Conservation (phyloP, 106 monocot species). For the Acorus gramineus region DNA sequence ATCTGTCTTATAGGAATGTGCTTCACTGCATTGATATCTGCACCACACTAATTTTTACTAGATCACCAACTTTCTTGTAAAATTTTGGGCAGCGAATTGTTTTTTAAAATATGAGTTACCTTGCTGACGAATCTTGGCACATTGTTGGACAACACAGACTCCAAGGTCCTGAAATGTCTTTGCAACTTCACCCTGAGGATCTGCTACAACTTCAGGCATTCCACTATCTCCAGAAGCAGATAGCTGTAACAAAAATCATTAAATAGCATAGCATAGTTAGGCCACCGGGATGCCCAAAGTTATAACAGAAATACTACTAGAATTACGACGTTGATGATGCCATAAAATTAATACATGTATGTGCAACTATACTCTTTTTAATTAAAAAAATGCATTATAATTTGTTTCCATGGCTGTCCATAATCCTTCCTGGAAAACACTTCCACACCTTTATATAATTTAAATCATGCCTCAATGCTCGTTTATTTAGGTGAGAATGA, state of each 20-base stretch:
- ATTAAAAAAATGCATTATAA: too few species aligned
- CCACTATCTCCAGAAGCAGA: constrained; percentile 93
- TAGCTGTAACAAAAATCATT: constrained; percentile 36
- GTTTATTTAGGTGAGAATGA: too few species aligned
- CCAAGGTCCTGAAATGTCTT: constrained; percentile 89
- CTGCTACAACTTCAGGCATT: constrained; percentile 72
- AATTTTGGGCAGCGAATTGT: too few species aligned
- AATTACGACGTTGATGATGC: not conserved
- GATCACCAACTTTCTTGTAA: too few species aligned
- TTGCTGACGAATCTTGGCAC: constrained; percentile 94
- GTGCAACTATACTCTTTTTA: not conserved
- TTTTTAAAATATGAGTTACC: constrained; percentile 24
- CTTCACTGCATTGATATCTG: too few species aligned
- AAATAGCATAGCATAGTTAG: not conserved
- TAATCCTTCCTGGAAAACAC: too few species aligned
- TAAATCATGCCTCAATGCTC: too few species aligned
- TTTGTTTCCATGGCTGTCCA: too few species aligned
- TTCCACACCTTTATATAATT: too few species aligned
- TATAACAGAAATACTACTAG: not conserved
- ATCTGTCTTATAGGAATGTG: too few species aligned
- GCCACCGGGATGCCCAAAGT: not conserved
- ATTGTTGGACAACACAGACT: constrained; percentile 95
- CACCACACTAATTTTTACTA: too few species aligned
- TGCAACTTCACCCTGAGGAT: constrained; percentile 87
- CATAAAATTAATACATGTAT: constrained; percentile 2